Evolutionary conservation across 2,329 filamentous ascomycete species (phyloP).

Genomic region (Colletotrichum melonis): DNA sequence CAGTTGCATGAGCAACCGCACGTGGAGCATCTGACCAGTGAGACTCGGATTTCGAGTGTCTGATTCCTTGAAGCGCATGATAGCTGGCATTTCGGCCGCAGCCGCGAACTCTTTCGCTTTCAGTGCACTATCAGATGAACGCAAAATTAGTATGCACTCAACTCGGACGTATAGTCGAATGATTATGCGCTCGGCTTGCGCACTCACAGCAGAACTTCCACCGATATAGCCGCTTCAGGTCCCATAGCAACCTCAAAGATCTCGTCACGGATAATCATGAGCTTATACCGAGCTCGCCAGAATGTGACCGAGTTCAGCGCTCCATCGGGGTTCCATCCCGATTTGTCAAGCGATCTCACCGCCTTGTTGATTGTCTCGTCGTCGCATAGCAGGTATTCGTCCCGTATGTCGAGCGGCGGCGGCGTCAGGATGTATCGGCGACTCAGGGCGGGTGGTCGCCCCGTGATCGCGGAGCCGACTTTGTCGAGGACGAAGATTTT

Average conservation of each 20-base stretch:
- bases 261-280: conserved; percentile 66
- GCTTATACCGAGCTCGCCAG: conserved; percentile 56
- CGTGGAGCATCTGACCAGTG: conserved; percentile 49
- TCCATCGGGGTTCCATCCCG: conserved; percentile 64
- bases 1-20: conserved; percentile 58
- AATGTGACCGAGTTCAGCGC: conserved; percentile 56
- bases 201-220: conserved; percentile 1
- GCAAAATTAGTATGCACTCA: neutral
- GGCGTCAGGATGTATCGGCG: conserved; percentile 66
- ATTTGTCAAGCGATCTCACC: conserved; percentile 53
- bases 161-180: too few relatives aligned
- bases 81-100: conserved; percentile 48
- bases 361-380: conserved; percentile 52
- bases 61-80: conserved; percentile 50
- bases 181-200: neutral
- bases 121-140: conserved; percentile 42
- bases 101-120: conserved; percentile 47
- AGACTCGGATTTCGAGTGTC: conserved; percentile 48
- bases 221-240: conserved; percentile 43
- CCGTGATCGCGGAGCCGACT: conserved; percentile 61
- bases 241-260: conserved; percentile 68
- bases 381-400: conserved; percentile 58
- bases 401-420: conserved; percentile 64
- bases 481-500: conserved; percentile 60
- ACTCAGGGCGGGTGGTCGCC: conserved; percentile 63